phyloP scores from a whole-genome alignment of 495 filamentous ascomycete species.

The Usnea hakonensis region DNA sequence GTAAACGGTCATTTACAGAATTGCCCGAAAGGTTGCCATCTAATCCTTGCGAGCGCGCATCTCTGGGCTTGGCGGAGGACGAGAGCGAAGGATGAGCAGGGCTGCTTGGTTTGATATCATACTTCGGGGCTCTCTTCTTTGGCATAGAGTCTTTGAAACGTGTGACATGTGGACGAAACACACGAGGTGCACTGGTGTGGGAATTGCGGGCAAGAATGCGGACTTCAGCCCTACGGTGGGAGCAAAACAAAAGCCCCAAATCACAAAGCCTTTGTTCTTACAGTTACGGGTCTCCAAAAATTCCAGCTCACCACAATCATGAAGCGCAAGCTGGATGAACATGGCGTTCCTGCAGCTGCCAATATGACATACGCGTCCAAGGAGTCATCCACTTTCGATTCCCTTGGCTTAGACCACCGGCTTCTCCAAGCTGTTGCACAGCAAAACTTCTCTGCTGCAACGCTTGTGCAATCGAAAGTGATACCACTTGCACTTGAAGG shows the following conservation, averaged over 20 bases:
- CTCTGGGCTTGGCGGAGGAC: constrained; percentile 9
- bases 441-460: constrained; percentile 76
- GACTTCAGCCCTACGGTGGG: too few species aligned
- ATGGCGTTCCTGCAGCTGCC: constrained; percentile 45
- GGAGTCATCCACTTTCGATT: constrained; percentile 38
- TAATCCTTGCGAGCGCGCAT: constrained; percentile 5
- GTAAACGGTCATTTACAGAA: constrained; percentile 18
- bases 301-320: constrained; percentile 28
- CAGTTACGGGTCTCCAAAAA: too few species aligned
- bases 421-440: constrained; percentile 78
- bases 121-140: constrained; percentile 14
- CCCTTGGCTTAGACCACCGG: constrained; percentile 70
- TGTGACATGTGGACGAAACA: background rate
- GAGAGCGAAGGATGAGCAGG: constrained; percentile 19
- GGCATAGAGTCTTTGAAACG: constrained; percentile 10
- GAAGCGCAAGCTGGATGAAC: constrained; percentile 58
- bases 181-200: background rate
- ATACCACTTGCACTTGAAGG: constrained; percentile 89
- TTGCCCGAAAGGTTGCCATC: background rate
- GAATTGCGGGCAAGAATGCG: too few species aligned
- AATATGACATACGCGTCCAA: constrained; percentile 24
- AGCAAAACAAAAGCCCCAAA: background rate
- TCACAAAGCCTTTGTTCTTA: too few species aligned
- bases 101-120: constrained; percentile 15
- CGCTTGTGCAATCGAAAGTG: constrained; percentile 73